Percentiles rank a stretch among this genome's conserved stretches.
Evolutionary conservation across 1,139 yeast genomes (phyloP).

Genomic region (Pneumocystis carinii): DNA sequence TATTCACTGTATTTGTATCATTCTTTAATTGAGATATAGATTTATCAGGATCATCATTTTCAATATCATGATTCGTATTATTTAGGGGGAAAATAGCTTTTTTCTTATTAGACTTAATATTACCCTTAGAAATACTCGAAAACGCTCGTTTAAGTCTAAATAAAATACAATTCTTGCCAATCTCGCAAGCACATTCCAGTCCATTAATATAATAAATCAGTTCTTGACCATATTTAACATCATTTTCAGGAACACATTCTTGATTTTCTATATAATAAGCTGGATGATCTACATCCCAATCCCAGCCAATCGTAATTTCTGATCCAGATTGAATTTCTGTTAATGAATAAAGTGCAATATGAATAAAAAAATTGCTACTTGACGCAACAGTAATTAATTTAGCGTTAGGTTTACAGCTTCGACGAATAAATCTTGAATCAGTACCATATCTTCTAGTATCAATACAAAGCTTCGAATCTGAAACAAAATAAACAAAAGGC

Average conservation of each 20-base stretch:
- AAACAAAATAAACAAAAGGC: slow-evolving; percentile 51
- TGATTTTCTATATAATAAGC: slow-evolving; percentile 33
- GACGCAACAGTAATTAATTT: slow-evolving; percentile 41
- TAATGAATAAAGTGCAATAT: slow-evolving; percentile 45
- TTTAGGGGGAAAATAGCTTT: not conserved
- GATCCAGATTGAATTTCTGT: slow-evolving; percentile 43
- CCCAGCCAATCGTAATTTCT: slow-evolving; percentile 73
- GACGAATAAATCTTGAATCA: slow-evolving; percentile 56
- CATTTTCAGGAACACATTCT: slow-evolving; percentile 2
- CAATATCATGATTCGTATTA: not conserved
- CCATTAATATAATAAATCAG: slow-evolving; percentile 4
- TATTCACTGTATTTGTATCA: slow-evolving; percentile 5
- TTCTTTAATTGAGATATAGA: not conserved
- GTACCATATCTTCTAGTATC: slow-evolving; percentile 76
- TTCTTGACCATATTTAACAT: slow-evolving; percentile 5
- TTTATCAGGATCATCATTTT: not conserved
- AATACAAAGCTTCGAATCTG: slow-evolving; percentile 41
- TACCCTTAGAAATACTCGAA: slow-evolving; percentile 1
- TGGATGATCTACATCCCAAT: slow-evolving; percentile 74
- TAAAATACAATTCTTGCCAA: slow-evolving; percentile 9
- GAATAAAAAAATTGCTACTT: slow-evolving; percentile 30
- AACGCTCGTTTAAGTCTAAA: slow-evolving; percentile 6
- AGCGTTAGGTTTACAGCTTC: slow-evolving; percentile 64
- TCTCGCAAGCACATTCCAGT: slow-evolving; percentile 12
- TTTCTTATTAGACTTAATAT: not conserved